Conservation (phyloP, 2,329 filamentous ascomycete species). For the Gliomastix tumulicola region DNA sequence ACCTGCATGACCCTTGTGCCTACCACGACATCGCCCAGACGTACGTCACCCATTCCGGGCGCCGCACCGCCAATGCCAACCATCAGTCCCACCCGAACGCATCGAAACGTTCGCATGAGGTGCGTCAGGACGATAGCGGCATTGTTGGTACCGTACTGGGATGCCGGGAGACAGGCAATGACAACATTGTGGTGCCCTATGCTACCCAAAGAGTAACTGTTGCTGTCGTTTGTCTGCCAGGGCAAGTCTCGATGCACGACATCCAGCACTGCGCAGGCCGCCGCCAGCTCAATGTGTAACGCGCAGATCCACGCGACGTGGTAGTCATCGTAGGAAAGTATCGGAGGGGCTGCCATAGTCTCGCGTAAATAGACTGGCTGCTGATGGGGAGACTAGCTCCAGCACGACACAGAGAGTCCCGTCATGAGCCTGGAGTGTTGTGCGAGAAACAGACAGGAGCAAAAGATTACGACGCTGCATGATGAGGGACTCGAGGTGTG, state of each 20-base stretch:
- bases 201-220: slow-evolving; percentile 19
- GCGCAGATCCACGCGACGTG: slow-evolving; percentile 11
- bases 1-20: slow-evolving; percentile 12
- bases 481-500: no score
- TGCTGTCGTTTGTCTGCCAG: slow-evolving; percentile 10
- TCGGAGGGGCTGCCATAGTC: no score
- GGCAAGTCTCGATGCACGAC: slow-evolving; percentile 3
- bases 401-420: no score
- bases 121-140: slow-evolving; percentile 15
- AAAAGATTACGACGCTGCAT: no score
- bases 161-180: slow-evolving; percentile 17
- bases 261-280: slow-evolving; percentile 9
- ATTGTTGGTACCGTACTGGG: slow-evolving; percentile 14
- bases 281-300: slow-evolving; percentile 7
- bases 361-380: no score
- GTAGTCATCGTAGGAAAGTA: slow-evolving; percentile 5
- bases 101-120: slow-evolving; percentile 9
- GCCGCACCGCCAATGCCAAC: slow-evolving; percentile 19
- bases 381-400: no score
- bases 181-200: slow-evolving; percentile 25
- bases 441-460: no score
- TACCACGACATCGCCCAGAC: slow-evolving; percentile 13
- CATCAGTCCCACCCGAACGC: slow-evolving; percentile 8
- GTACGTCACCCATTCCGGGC: slow-evolving; percentile 9
- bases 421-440: no score